A percentile compares a stretch with the other conserved stretches of the same genome.
phyloP scores from a whole-genome alignment of 139 green algal genomes.

The Marvania coccoides region DNA sequence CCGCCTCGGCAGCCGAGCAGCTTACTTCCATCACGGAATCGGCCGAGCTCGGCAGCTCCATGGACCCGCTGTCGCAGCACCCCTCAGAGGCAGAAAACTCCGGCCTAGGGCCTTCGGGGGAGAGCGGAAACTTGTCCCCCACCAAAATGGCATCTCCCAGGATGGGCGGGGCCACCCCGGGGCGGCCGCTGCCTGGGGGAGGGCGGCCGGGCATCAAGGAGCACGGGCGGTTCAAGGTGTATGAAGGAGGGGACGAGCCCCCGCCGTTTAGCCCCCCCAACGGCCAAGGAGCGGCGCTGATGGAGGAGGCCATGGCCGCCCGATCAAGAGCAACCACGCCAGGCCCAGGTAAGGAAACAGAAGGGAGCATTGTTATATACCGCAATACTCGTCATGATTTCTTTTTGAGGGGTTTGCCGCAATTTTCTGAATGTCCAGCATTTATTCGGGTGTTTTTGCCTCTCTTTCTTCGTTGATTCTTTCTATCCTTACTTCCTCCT shows the following conservation, averaged over 20 bases:
- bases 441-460: neutral
- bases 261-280: constrained; percentile 16
- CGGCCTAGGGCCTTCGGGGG: no score
- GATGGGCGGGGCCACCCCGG: neutral
- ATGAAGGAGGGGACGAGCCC: constrained; percentile 38
- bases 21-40: constrained; percentile 24
- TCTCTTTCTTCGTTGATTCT: neutral
- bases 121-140: neutral
- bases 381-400: no score
- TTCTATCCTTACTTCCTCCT: no score
- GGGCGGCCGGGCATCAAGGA: constrained; percentile 18
- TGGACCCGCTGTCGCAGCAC: no score
- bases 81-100: no score
- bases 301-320: constrained; percentile 35
- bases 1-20: constrained; percentile 19
- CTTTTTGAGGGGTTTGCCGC: no score
- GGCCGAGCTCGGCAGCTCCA: neutral
- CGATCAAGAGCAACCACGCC: neutral
- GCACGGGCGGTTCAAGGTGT: constrained; percentile 72
- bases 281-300: constrained; percentile 21
- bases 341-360: no score
- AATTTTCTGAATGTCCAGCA: no score
- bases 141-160: neutral
- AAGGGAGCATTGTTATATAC: no score
- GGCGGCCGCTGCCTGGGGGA: no score